Conservation (phyloP, 2,329 filamentous ascomycete species). For the Colletotrichum musicola region DNA sequence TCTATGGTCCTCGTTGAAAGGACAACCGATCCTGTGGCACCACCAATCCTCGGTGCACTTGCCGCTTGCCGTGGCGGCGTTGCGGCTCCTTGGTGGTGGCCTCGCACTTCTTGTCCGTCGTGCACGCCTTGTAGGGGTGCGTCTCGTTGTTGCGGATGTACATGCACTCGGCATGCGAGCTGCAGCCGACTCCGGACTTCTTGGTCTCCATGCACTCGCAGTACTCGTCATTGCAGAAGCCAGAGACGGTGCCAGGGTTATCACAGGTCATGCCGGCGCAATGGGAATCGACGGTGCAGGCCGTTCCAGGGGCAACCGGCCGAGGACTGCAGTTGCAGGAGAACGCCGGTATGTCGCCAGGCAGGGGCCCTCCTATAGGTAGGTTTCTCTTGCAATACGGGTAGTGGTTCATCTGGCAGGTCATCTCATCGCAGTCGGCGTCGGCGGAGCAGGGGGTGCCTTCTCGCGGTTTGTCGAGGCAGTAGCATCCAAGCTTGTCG, state of each 20-base stretch:
- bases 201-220: slow-evolving; percentile 10
- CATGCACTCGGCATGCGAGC: slow-evolving; percentile 1
- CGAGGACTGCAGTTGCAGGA: not conserved
- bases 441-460: not conserved
- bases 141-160: slow-evolving; percentile 11
- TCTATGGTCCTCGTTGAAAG: not conserved
- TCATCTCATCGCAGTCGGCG: slow-evolving; percentile 13
- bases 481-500: slow-evolving; percentile 15
- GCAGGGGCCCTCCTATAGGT: no score
- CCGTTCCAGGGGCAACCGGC: not conserved
- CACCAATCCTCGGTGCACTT: not conserved
- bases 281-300: slow-evolving; percentile 14
- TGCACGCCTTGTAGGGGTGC: slow-evolving; percentile 20
- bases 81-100: not conserved
- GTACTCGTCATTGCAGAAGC: slow-evolving; percentile 3
- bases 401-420: slow-evolving; percentile 3
- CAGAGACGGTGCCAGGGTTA: not conserved
- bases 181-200: slow-evolving; percentile 9
- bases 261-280: slow-evolving; percentile 20
- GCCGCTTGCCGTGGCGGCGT: slow-evolving; percentile 4
- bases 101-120: slow-evolving; percentile 4
- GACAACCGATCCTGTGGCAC: not conserved
- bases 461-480: slow-evolving; percentile 11
- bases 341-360: not conserved
- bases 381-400: not conserved